Conservation (phyloP, 768 basidiomycete genomes). For the Leccinum subtestaceum region DNA sequence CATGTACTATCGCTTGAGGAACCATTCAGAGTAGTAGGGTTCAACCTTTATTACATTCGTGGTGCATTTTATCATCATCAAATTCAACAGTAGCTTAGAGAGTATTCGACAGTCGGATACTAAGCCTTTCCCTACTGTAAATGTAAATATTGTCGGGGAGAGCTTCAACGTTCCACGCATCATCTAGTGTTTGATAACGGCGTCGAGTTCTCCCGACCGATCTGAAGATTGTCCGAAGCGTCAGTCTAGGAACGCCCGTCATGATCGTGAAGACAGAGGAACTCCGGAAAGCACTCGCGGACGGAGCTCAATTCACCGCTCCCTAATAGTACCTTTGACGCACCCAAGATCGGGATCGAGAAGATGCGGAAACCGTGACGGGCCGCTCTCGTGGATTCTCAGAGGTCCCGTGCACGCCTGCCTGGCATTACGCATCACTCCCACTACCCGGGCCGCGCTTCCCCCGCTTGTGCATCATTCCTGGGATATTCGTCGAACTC, state of each 20-base stretch:
- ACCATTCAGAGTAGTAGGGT: constrained; percentile 4
- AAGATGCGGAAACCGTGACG: constrained; percentile 39
- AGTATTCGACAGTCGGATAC: constrained; percentile 17
- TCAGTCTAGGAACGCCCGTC: constrained; percentile 10
- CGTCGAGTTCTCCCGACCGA: background rate
- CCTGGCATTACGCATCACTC: constrained; percentile 40
- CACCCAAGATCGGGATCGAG: constrained; percentile 46
- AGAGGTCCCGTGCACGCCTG: constrained; percentile 46
- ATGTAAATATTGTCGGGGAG: background rate
- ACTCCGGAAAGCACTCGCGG: constrained; percentile 18
- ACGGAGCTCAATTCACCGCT: constrained; percentile 27
- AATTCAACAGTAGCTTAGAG: constrained; percentile 18
- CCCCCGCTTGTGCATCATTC: constrained; percentile 49
- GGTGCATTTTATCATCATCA: background rate
- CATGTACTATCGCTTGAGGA: constrained; percentile 69
- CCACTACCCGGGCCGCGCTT: constrained; percentile 44
- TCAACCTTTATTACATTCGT: background rate
- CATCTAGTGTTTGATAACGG: background rate
- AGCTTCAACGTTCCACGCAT: background rate
- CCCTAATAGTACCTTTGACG: constrained; percentile 42
- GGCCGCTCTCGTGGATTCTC: constrained; percentile 53
- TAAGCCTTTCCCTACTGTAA: background rate
- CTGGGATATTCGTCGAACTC: too few relatives aligned
- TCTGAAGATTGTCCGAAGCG: background rate
- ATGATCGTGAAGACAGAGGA: constrained; percentile 30